Evolutionary conservation across 495 filamentous ascomycete genomes (phyloP).

Genomic region (Elasticomyces elasticus): DNA sequence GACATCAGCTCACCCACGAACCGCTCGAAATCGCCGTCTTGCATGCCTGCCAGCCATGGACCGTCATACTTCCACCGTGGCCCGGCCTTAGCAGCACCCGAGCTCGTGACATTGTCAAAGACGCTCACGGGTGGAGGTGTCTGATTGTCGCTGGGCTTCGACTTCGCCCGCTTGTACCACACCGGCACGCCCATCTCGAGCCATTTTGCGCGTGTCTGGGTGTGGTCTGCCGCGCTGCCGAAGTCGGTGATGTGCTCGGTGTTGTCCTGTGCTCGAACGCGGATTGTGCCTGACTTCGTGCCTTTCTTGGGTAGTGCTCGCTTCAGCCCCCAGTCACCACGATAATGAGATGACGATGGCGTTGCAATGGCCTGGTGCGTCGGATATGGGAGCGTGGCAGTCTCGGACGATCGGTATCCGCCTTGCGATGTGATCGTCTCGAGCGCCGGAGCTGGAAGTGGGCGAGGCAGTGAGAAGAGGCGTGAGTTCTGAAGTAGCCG

Average conservation of each 20-base stretch:
- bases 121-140: constrained; percentile 31
- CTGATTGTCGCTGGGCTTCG: not conserved
- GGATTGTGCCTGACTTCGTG: constrained; percentile 59
- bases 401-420: constrained; percentile 35
- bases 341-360: constrained; percentile 56
- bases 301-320: constrained; percentile 65
- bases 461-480: constrained; percentile 53
- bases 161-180: constrained; percentile 30
- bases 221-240: constrained; percentile 71
- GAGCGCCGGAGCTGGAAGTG: constrained; percentile 39
- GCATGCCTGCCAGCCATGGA: constrained; percentile 73
- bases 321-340: constrained; percentile 94
- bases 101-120: constrained; percentile 51
- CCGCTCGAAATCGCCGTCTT: constrained; percentile 56
- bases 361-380: constrained; percentile 78
- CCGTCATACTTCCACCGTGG: constrained; percentile 63
- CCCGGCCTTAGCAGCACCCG: constrained; percentile 20
- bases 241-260: constrained; percentile 89
- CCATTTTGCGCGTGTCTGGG: constrained; percentile 73
- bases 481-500: constrained; percentile 55
- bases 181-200: constrained; percentile 68
- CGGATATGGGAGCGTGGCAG: constrained; percentile 68
- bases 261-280: constrained; percentile 67
- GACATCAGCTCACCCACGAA: constrained; percentile 53
- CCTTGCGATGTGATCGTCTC: constrained; percentile 34